Evolutionary conservation across 2,329 filamentous ascomycete species (phyloP), one percentile per base, ranked within the genome.

Genomic region (Phialocephala sp.): DNA sequence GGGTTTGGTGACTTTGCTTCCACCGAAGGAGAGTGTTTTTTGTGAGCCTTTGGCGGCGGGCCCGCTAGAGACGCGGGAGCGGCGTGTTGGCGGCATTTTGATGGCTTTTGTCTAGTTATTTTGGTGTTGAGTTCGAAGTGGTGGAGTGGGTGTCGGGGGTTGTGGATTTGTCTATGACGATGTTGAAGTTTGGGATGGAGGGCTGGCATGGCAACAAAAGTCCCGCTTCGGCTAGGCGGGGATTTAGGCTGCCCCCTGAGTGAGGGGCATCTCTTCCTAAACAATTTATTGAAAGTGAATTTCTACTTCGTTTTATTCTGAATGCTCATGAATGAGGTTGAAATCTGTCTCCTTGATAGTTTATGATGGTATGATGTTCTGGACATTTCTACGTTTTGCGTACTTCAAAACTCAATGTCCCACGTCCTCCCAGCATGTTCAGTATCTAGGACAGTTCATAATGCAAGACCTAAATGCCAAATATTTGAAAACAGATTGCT

Each of bases 11-110:
- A 90, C 81, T 77, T 83, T 82, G 69, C 80, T 80, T 43, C 82
- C 80, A 68, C 86, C 83, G 79, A 91, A 90, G 45, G 87, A 85
- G 71, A 90, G 84, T n/a, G 84, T 89, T 76, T 89, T 86, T 64
- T 80, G 77, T 55, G 77, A 72, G 69, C 80, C 76, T 66, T 80
- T 73, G 47, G 80, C 73, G 65, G 77, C 72, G 58, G 80, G 76
- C 35, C 78, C 74, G 54, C 75, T 71, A 36, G 72, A 69, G 61
- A 76, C 76, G 68, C 79, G 80, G 64, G 68, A 37, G 62, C 80
- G 79, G 68, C 79, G 79, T 58, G 75, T 69, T 39, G 79, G 72
- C 56, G 81, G 79, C 81, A 83, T 83, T 59, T 50, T 69, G 54
- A 37, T 47, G 24, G 27, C 1, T 32, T 36, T 11, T 37, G 61